Evolutionary conservation across 2,329 filamentous ascomycete species (phyloP).

Genomic region (Diaporthe aspalathi): DNA sequence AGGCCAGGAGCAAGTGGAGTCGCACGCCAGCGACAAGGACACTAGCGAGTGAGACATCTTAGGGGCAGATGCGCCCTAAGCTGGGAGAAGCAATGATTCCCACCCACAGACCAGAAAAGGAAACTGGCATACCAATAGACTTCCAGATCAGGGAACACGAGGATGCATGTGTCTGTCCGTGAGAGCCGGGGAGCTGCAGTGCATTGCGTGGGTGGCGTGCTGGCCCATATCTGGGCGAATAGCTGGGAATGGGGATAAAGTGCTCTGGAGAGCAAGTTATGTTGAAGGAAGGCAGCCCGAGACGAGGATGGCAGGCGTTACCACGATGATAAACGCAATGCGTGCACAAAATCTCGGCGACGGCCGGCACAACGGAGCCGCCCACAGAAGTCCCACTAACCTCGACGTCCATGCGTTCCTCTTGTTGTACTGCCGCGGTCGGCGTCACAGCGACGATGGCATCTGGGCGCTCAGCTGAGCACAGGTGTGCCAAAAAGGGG

Average conservation of each 20-base stretch:
- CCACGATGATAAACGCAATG: background rate
- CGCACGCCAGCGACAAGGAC: background rate
- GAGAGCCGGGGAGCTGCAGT: constrained; percentile 1
- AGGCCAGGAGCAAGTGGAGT: background rate
- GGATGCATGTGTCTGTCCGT: background rate
- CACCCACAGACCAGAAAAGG: background rate
- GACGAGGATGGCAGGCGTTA: background rate
- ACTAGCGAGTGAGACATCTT: constrained; percentile 10
- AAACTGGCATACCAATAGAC: constrained; percentile 17
- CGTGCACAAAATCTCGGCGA: background rate
- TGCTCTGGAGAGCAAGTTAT: background rate
- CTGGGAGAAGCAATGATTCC: constrained; percentile 12
- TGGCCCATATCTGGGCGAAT: background rate
- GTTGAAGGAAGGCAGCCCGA: background rate
- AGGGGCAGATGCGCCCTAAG: constrained; percentile 4
- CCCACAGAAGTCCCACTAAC: background rate
- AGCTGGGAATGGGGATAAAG: background rate
- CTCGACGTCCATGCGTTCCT: background rate
- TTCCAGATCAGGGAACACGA: constrained; percentile 4
- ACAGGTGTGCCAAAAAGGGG: constrained; percentile 17
- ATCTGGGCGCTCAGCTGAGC: constrained; percentile 3
- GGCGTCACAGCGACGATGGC: constrained; percentile 9
- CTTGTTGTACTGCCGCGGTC: constrained; percentile 10
- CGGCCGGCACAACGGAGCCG: background rate
- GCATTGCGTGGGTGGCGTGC: constrained; percentile 12